Percentiles rank a stretch among this genome's conserved stretches.
Evolutionary conservation across 148 eudicot genomes (phyloP).

Genomic region (Pharnaceum exiguum): DNA sequence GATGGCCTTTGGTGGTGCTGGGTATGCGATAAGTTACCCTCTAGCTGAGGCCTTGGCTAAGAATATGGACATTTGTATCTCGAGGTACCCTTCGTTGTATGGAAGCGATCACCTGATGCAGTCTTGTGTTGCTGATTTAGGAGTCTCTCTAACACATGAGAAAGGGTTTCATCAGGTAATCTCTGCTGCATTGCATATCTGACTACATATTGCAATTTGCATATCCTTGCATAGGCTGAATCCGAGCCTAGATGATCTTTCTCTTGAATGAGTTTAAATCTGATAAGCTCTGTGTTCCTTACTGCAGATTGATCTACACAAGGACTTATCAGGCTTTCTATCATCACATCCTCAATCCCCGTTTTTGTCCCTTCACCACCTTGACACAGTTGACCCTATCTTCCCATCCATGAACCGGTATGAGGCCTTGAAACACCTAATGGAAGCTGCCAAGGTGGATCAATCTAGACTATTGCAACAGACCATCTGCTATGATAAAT

Average conservation of each 20-base stretch:
- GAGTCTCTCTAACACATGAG: constrained; percentile 56
- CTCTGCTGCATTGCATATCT: too few species aligned
- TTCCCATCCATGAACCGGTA: constrained; percentile 45
- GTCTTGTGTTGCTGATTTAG: constrained; percentile 71
- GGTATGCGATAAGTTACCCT: constrained; percentile 58
- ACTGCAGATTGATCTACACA: constrained; percentile 69
- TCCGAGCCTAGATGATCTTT: too few species aligned
- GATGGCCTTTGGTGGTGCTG: constrained; percentile 82
- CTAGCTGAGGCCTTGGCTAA: constrained; percentile 53
- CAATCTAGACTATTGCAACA: constrained; percentile 60
- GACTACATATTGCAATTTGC: too few species aligned
- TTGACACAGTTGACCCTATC: constrained; percentile 40
- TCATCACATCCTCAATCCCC: constrained; percentile 62
- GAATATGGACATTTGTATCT: constrained; percentile 65
- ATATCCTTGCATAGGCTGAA: background rate
- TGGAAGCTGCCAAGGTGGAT: constrained; percentile 43
- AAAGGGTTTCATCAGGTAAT: constrained; percentile 97
- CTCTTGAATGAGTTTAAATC: too few species aligned
- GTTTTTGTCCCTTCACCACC: constrained; percentile 58
- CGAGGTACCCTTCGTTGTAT: constrained; percentile 61
- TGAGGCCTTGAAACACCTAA: constrained; percentile 37
- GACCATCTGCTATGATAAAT: constrained; percentile 55
- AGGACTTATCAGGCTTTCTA: constrained; percentile 68
- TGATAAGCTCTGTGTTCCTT: background rate
- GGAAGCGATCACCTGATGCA: constrained; percentile 71